Base-by-base conservation (phyloP, 768 basidiomycete species). In the Phylloporus sp. region DNA sequence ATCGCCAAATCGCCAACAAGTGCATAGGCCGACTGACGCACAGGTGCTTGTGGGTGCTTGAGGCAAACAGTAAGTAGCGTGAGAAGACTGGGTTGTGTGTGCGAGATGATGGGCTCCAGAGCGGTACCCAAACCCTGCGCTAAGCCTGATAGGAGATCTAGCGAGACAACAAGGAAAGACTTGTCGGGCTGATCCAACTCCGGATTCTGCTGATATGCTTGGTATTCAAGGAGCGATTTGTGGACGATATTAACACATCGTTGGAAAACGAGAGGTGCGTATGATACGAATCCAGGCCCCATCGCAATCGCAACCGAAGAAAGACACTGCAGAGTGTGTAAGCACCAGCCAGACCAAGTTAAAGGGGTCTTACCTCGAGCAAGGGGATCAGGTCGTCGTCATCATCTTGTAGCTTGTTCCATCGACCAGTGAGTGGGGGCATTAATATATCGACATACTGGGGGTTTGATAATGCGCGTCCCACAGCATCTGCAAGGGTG, bases 261-360 rank as follows among this genome's bases (percentile, higher is more conserved):
- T 49, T 94, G 85, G 66, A 92, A 98, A 36, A 99, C 86, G 4
- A 93, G 90, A 6, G 78, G 80, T 9, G 91, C 90, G 61, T 96
- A 96, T 3, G 87, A 82, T 9, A 82, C 69, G 73, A 99, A 99
- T 2, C 91, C 80, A 9, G 79, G 73, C 5, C 92, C 93, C 72
- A 97, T 91, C 11, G 94, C 93, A 57, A 99, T 95, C 1, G 95
- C 91, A 21, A 99, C 93, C 1, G 94, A 97, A 2, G 96, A 94
- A 40, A 99, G 79, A 63, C 96, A 99, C 94, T 98, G 51, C 5
- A 41, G 9, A n/a, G 38, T 18, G 20, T 20, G 36, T 48, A 32
- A 49, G 36, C 14, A 39, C 45, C 20, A 42, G 29, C 17, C 23
- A 33, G 14, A 15, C 40, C 48, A 14, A 23, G 42, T 31, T n/a